Conservation (phyloP, 805 yeast species). For the Grigorovia jiainica region DNA sequence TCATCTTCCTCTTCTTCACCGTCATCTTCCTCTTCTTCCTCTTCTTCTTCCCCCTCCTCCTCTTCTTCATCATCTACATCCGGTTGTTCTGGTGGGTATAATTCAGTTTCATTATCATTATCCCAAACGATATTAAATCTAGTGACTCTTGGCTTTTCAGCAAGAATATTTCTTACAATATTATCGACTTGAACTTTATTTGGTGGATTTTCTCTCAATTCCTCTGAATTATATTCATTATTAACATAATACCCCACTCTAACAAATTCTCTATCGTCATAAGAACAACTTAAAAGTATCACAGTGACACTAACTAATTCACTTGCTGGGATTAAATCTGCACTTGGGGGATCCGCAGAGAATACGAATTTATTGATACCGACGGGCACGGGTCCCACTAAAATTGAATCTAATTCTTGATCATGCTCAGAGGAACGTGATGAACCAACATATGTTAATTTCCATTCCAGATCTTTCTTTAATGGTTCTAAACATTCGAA, state of each 20-base stretch:
- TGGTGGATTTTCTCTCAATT: slow-evolving; percentile 88
- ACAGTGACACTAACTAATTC: slow-evolving; percentile 95
- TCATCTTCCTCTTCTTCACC: slow-evolving; percentile 40
- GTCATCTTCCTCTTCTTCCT: slow-evolving; percentile 42
- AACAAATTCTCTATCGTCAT: slow-evolving; percentile 89
- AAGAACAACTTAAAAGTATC: slow-evolving; percentile 83
- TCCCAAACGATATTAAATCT: slow-evolving; percentile 97
- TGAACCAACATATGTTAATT: slow-evolving; percentile 91
- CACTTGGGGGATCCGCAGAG: slow-evolving; percentile 93
- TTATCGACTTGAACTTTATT: slow-evolving; percentile 87
- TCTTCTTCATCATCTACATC: slow-evolving; percentile 56
- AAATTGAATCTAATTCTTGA: slow-evolving; percentile 87
- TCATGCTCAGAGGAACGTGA: slow-evolving; percentile 92
- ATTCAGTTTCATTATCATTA: slow-evolving; percentile 55
- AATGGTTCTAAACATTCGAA: slow-evolving; percentile 93
- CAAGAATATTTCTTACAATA: slow-evolving; percentile 86
- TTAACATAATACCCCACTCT: slow-evolving; percentile 96
- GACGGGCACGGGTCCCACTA: slow-evolving; percentile 99
- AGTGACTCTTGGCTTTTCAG: slow-evolving; percentile 96
- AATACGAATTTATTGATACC: slow-evolving; percentile 90
- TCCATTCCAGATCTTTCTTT: slow-evolving; percentile 86
- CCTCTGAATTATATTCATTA: slow-evolving; percentile 92
- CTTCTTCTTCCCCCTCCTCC: slow-evolving; percentile 56
- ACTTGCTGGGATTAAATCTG: slow-evolving; percentile 91
- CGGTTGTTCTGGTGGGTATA: slow-evolving; percentile 70